phyloP scores from a whole-genome alignment of 148 eudicot genomes.

The Agrostemma githago region DNA sequence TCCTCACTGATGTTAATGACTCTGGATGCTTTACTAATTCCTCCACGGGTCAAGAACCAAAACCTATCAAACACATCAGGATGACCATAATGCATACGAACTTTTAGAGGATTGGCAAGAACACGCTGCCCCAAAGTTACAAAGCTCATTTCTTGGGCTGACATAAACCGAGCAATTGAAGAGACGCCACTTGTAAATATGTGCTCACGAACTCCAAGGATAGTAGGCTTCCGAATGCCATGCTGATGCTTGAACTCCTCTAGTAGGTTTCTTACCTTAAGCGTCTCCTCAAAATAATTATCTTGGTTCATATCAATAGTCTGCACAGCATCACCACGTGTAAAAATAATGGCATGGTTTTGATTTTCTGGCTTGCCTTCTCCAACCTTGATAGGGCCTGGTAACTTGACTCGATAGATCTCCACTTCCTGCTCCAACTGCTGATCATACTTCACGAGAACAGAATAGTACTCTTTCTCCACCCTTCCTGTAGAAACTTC shows the following conservation, averaged over 20 bases:
- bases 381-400: constrained; percentile 90
- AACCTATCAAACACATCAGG: constrained; percentile 94
- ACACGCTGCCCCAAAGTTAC: constrained; percentile 97
- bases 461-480: constrained; percentile 72
- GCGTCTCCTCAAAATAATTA: constrained; percentile 91
- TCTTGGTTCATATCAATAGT: constrained; percentile 98
- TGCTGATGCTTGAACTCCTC: constrained; percentile 66
- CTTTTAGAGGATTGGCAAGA: constrained; percentile 82
- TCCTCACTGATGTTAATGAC: constrained; percentile 93
- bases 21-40: constrained; percentile 84
- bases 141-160: constrained; percentile 90
- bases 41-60: constrained; percentile 92
- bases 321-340: constrained; percentile 93
- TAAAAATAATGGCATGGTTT: constrained; percentile 86
- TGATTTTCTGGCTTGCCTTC: constrained; percentile 98
- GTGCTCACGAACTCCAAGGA: constrained; percentile 87
- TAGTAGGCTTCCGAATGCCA: constrained; percentile 86
- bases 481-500: constrained; percentile 62
- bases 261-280: constrained; percentile 81
- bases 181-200: constrained; percentile 91
- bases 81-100: constrained; percentile 94
- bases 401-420: constrained; percentile 77
- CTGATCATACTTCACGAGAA: constrained; percentile 88
- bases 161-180: constrained; percentile 95
- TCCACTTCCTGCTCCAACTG: constrained; percentile 74